Percentiles rank a stretch among this genome's conserved stretches.
phyloP scores from a whole-genome alignment of 495 filamentous ascomycete species.

The Copromyces sp. region DNA sequence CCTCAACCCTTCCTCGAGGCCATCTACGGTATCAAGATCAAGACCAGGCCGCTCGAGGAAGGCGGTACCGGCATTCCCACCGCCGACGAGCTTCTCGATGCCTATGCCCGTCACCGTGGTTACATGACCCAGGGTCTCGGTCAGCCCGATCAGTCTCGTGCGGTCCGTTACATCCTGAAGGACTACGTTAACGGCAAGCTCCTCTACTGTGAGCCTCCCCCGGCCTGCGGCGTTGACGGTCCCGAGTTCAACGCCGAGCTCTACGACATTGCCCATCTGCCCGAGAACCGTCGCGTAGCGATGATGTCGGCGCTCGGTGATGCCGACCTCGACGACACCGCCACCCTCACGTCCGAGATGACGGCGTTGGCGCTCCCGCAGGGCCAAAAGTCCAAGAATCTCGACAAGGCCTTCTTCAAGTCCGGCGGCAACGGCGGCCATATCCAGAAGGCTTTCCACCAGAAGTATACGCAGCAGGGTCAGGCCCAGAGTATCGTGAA shows the following conservation, averaged over 20 bases:
- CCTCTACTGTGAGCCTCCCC: constrained; percentile 83
- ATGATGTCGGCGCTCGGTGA: constrained; percentile 39
- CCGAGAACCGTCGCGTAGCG: constrained; percentile 56
- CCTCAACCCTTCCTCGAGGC: constrained; percentile 86
- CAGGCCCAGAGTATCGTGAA: constrained; percentile 37
- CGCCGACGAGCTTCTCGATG: constrained; percentile 72
- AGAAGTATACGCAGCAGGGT: constrained; percentile 79
- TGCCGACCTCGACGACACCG: constrained; percentile 15
- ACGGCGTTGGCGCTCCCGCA: constrained; percentile 33
- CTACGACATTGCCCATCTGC: constrained; percentile 71
- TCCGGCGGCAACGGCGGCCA: constrained; percentile 50
- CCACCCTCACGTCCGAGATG: constrained; percentile 16
- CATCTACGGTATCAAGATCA: constrained; percentile 85
- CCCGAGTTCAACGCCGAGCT: constrained; percentile 78
- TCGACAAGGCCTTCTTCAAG: constrained; percentile 85
- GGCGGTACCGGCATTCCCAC: constrained; percentile 87
- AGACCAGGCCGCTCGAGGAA: constrained; percentile 74
- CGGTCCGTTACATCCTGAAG: constrained; percentile 83
- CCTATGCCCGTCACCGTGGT: constrained; percentile 81
- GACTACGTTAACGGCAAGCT: constrained; percentile 97
- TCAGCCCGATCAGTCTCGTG: constrained; percentile 85
- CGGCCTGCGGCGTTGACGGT: constrained; percentile 53
- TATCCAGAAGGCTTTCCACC: constrained; percentile 73
- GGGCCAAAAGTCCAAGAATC: constrained; percentile 59
- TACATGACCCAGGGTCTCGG: constrained; percentile 82